phyloP scores from a whole-genome alignment of 164 flowering plant genomes.

The Sedum album region DNA sequence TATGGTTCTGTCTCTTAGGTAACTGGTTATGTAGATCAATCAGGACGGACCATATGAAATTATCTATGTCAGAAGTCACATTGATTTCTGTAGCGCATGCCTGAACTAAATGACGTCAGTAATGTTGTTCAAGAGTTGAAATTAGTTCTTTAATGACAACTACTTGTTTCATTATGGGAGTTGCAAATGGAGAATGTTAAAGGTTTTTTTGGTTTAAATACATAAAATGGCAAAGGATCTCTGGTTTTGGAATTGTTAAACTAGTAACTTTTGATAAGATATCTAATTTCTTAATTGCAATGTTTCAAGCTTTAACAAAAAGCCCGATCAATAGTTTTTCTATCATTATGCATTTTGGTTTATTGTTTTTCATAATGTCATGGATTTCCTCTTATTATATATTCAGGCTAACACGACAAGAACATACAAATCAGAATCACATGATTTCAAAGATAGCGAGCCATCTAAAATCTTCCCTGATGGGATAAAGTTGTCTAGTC shows the following conservation, averaged over 20 bases:
- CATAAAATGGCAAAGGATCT: not conserved
- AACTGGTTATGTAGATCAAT: not conserved
- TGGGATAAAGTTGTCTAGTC: conserved; percentile 11
- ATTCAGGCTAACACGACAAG: conserved; percentile 14
- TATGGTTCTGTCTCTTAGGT: not conserved
- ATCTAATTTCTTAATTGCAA: not conserved
- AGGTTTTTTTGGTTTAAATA: not conserved
- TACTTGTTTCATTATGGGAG: not conserved
- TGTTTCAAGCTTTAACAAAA: not conserved
- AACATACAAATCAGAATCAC: conserved; percentile 16
- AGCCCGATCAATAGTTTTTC: not conserved
- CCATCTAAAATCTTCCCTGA: not conserved
- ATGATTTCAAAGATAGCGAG: conserved; percentile 7
- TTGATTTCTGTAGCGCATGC: not conserved
- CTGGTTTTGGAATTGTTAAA: not conserved
- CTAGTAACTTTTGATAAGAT: not conserved
- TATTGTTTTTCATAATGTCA: not conserved
- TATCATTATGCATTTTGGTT: not conserved
- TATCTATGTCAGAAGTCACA: not conserved
- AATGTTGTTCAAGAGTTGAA: not conserved
- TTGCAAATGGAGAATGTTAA: not conserved
- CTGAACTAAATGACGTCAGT: not conserved
- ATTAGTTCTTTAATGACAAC: not conserved
- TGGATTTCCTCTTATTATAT: not conserved
- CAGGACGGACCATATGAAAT: not conserved